Percentiles rank a stretch among this genome's conserved stretches.
Evolutionary conservation across 495 filamentous ascomycete genomes (phyloP).

Genomic region (Monascus purpureus): DNA sequence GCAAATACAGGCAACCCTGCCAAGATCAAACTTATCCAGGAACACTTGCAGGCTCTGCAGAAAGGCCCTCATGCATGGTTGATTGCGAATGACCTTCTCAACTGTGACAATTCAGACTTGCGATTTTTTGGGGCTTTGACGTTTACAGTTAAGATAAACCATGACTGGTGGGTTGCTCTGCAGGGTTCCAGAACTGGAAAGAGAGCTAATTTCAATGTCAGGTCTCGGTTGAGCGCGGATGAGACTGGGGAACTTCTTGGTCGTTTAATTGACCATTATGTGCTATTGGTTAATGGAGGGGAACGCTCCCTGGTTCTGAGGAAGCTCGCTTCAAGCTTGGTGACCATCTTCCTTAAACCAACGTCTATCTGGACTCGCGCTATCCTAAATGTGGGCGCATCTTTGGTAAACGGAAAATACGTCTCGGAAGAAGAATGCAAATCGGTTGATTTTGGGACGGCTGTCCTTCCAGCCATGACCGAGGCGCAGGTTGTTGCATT

Average conservation of each 20-base stretch:
- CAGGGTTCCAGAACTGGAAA: too few species aligned
- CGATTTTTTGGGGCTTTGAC: constrained; percentile 92
- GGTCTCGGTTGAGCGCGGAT: constrained; percentile 45
- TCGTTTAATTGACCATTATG: constrained; percentile 53
- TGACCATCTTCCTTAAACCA: constrained; percentile 64
- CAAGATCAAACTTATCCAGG: constrained; percentile 54
- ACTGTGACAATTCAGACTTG: constrained; percentile 50
- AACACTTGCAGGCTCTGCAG: constrained; percentile 63
- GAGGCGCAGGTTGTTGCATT: constrained; percentile 40
- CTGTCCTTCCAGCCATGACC: constrained; percentile 35
- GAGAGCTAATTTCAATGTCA: constrained; percentile 18
- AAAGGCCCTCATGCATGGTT: constrained; percentile 71
- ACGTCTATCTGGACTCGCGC: constrained; percentile 53
- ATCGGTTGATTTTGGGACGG: constrained; percentile 30
- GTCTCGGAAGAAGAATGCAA: constrained; percentile 35
- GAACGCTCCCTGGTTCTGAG: constrained; percentile 53
- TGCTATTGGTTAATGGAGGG: constrained; percentile 41
- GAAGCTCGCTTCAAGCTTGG: constrained; percentile 75
- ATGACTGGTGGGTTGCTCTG: constrained; percentile 45
- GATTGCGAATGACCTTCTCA: constrained; percentile 60
- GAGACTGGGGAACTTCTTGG: constrained; percentile 51
- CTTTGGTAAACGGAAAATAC: constrained; percentile 38
- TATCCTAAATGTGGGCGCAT: constrained; percentile 52
- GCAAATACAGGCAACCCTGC: constrained; percentile 34
- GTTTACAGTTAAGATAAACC: constrained; percentile 83